phyloP scores from a whole-genome alignment of 371 early-diverging fungal genomes.

The Mucor piriformis region DNA sequence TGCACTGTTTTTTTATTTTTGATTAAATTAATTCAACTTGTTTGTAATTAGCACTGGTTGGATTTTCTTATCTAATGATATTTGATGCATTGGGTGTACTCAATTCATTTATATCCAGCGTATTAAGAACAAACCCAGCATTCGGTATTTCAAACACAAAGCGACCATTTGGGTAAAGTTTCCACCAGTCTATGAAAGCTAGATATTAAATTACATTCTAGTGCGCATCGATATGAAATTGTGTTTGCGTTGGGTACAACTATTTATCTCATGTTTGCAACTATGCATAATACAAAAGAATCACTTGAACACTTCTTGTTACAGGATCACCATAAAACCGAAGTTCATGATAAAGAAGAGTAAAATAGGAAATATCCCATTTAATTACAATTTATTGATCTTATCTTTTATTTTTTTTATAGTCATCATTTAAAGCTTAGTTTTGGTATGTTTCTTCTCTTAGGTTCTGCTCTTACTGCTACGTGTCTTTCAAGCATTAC shows the following conservation, averaged over 20 bases:
- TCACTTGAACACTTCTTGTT: constrained; percentile 63
- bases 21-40: too few species aligned
- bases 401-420: not conserved
- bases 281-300: constrained; percentile 72
- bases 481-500: constrained; percentile 54
- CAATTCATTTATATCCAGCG: constrained; percentile 57
- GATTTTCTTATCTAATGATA: constrained; percentile 57
- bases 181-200: not conserved
- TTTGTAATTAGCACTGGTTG: constrained; percentile 48
- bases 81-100: constrained; percentile 71
- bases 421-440: constrained; percentile 11
- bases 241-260: constrained; percentile 62
- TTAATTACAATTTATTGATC: not conserved
- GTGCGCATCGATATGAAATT: constrained; percentile 62
- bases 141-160: constrained; percentile 55
- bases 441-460: constrained; percentile 46
- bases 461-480: constrained; percentile 49
- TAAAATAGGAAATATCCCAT: constrained; percentile 9
- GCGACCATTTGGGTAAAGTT: constrained; percentile 63
- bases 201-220: constrained; percentile 8
- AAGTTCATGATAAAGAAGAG: constrained; percentile 35
- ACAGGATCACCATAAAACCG: constrained; percentile 44
- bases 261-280: constrained; percentile 65
- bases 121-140: constrained; percentile 48
- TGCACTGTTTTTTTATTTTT: too few species aligned